Evolutionary conservation across 2,329 filamentous ascomycete genomes (phyloP), one percentile per base, ranked within the genome.

Genomic region (Colletotrichum tanaceti): DNA sequence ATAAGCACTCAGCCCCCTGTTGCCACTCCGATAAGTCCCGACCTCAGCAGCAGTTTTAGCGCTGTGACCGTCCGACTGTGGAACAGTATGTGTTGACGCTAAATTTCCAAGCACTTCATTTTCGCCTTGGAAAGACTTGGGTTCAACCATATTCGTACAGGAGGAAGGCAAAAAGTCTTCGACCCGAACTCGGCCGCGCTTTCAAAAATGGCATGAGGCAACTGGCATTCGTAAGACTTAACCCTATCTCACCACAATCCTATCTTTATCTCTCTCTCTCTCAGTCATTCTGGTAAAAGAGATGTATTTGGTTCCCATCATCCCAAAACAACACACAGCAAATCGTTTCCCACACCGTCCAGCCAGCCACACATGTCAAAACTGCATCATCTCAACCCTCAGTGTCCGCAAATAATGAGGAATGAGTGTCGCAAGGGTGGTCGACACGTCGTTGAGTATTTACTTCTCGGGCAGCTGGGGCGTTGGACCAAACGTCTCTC

Each of bases 11-110:
- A 35, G 18, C 20, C 53, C 39, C 38, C 32, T 3, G 3, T 58
- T 22, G 54, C 61, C 65, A 69, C 66, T 69, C 62, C 66, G 62
- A 66, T 66, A 61, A 66, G 67, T 70, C 52, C 67, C 63, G 67
- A 67, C 53, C 9, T 22, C 16, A 14, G n/a, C 38, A 44, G 28
- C 3, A 16, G 57, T 66, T 52, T 54, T 61, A 68, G 28, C 24
- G 28, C 24, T 20, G n/a, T n/a, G n/a, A n/a, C n/a, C n/a, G 49
- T 57, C 67, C 43, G 32, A 47, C 38, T 54, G 57, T 69, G 62
- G 62, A 61, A 60, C 60, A 24, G 46, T 20, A 58, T n/a, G n/a
- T n/a, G n/a, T 16, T 18, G 24, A 57, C 62, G 28, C 43, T 46
- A 47, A 47, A 59, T 44, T 24, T 52, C 22, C 28, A 18, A 46